Base-by-base conservation (phyloP, 2,329 filamentous ascomycete genomes). In the Ophiostoma fasciatum region DNA sequence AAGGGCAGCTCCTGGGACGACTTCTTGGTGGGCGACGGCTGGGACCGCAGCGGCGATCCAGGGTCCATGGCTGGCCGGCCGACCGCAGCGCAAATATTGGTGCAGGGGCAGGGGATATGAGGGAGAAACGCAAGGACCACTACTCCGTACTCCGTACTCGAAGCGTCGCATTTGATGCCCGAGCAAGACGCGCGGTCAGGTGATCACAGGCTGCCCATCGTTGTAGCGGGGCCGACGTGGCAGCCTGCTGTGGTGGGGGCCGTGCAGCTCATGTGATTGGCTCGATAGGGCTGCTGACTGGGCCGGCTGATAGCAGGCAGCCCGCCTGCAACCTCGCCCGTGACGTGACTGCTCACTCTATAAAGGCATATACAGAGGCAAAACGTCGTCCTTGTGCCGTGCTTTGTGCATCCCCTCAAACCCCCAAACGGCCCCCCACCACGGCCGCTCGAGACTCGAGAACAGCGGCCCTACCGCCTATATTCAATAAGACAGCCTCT, bases 271-370 rank as follows among this genome's bases (percentile, higher is more conserved):
- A 28, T 30, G 15, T 39, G 37, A 39, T 39, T 40, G 34, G 34
- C 27, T 28, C 4, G 9, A 25, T 33, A 36, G 17, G 10, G 21
- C n/a, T 25, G 21, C 31, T 33, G 20, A 33, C 31, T 25, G 13
- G 3, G n/a, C 15, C 26, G 9, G 21, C 25, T 29, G 35, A 31
- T 32, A 18, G 31, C 28, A n/a, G n/a, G n/a, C n/a, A n/a, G n/a
- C n/a, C 17, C 9, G 23, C 37, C 33, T 38, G 29, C 33, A 34
- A 36, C 38, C n/a, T 36, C 14, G 19, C 30, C 28, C n/a, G 38
- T 40, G 38, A 40, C 38, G 38, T 40, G 38, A 40, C 38, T 30
- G n/a, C n/a, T n/a, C n/a, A n/a, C n/a, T n/a, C n/a, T n/a, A n/a
- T n/a, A n/a, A n/a, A n/a, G n/a, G n/a, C n/a, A n/a, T n/a, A n/a